phyloP scores from a whole-genome alignment of 768 basidiomycete genomes.

The Pleurotus eryngii region DNA sequence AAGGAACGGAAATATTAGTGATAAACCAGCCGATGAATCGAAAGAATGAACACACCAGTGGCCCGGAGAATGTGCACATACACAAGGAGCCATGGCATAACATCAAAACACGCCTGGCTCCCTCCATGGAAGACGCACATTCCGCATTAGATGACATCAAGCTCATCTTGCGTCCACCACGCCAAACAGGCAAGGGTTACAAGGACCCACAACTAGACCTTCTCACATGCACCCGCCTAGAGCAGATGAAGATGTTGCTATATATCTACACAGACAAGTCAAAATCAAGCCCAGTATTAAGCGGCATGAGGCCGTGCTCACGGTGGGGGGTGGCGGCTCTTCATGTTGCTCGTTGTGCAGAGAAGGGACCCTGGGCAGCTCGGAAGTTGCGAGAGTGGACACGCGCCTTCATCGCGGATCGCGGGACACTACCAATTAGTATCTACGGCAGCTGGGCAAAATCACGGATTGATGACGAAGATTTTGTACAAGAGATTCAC shows the following conservation, averaged over 20 bases:
- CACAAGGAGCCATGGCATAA: too few relatives aligned
- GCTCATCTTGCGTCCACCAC: constrained; percentile 11
- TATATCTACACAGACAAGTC: background rate
- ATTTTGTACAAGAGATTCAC: constrained; percentile 18
- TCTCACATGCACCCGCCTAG: constrained; percentile 4
- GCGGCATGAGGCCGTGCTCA: constrained; percentile 1
- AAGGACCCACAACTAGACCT: constrained; percentile 11
- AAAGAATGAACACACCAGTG: background rate
- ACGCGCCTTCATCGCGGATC: constrained; percentile 14
- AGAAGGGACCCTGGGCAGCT: background rate
- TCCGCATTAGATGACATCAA: constrained; percentile 9
- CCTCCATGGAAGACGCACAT: constrained; percentile 11
- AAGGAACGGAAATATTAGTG: background rate
- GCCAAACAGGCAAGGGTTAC: constrained; percentile 9
- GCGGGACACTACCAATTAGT: constrained; percentile 6
- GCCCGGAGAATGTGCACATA: background rate
- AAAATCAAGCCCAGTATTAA: constrained; percentile 7
- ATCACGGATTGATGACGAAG: constrained; percentile 17
- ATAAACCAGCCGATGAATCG: background rate
- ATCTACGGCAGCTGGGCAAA: background rate
- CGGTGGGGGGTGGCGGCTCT: background rate
- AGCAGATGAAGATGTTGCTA: constrained; percentile 4
- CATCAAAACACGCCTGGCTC: background rate
- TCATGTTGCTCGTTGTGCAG: too few relatives aligned
- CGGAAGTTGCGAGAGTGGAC: constrained; percentile 17